Conservation (phyloP, 2,329 filamentous ascomycete genomes). For the Nannizzia gypsea region DNA sequence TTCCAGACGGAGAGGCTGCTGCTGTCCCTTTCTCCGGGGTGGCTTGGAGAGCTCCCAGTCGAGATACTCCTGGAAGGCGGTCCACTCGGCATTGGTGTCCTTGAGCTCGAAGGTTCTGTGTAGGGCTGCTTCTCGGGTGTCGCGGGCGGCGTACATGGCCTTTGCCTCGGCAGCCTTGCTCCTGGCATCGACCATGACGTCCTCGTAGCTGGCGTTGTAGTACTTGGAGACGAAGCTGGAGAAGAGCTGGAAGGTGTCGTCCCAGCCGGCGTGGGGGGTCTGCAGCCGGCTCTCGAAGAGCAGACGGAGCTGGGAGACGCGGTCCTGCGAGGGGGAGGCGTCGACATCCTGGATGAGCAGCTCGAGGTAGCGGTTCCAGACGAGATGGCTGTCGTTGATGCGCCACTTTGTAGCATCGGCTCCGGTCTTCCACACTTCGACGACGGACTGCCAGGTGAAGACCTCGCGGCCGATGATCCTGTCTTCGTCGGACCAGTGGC, state of each 20-base stretch:
- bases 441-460: conserved; percentile 45
- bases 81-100: conserved; percentile 43
- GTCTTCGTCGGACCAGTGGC: conserved; percentile 45
- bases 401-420: conserved; percentile 48
- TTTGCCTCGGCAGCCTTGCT: conserved; percentile 43
- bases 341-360: conserved; percentile 44
- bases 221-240: conserved; percentile 49
- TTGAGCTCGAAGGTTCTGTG: conserved; percentile 40
- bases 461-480: conserved; percentile 46
- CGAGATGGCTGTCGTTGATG: conserved; percentile 48
- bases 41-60: conserved; percentile 60
- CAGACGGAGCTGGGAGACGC: conserved; percentile 37
- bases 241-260: conserved; percentile 47
- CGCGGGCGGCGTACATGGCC: conserved; percentile 41
- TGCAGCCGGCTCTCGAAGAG: conserved; percentile 45
- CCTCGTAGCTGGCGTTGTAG: conserved; percentile 44
- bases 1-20: conserved; percentile 35
- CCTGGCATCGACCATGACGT: conserved; percentile 46
- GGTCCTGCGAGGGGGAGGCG: conserved; percentile 36
- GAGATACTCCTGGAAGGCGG: conserved; percentile 55
- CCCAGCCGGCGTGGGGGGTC: conserved; percentile 48
- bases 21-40: conserved; percentile 35
- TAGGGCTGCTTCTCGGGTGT: conserved; percentile 44
- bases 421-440: conserved; percentile 46
- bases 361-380: conserved; percentile 51